Evolutionary conservation across 345 rosid genomes (phyloP).

Genomic region (Citrus trifoliata): DNA sequence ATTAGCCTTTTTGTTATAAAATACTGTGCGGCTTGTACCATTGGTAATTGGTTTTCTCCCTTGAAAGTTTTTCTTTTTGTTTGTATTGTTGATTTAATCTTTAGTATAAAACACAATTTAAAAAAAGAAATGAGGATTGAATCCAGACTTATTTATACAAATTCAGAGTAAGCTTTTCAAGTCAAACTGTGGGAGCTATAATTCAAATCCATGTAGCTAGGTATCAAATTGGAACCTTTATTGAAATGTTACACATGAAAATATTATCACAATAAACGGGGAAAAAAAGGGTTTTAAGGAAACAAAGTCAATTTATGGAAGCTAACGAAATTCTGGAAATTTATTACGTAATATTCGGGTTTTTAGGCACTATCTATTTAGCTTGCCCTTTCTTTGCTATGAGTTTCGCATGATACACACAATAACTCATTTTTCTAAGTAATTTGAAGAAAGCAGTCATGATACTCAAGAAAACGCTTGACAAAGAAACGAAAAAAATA

Average conservation of each 20-base stretch:
- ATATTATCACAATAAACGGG: too few relatives aligned
- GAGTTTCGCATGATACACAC: not conserved
- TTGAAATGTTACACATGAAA: not conserved
- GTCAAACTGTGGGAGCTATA: not conserved
- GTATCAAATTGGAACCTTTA: not conserved
- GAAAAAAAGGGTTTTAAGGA: not conserved
- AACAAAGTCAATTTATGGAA: not conserved
- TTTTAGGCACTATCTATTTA: too few relatives aligned
- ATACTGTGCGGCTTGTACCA: too few relatives aligned
- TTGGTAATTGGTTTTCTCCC: not conserved
- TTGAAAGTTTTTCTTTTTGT: not conserved
- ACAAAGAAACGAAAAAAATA: too few relatives aligned
- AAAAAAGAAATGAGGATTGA: too few relatives aligned
- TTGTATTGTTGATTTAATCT: not conserved
- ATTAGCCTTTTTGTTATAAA: not conserved
- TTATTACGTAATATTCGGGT: not conserved
- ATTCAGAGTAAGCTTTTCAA: not conserved
- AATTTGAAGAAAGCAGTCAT: not conserved
- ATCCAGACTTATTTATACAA: too few relatives aligned
- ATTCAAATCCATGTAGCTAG: not conserved
- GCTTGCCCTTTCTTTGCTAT: not conserved
- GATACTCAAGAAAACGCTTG: not conserved
- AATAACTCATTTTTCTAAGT: not conserved
- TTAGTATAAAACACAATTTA: too few relatives aligned
- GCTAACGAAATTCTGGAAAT: not conserved